Percentiles rank a stretch among this genome's conserved stretches.
phyloP scores from a whole-genome alignment of 2,329 filamentous ascomycete species.

The Thielaviopsis ethacetica region DNA sequence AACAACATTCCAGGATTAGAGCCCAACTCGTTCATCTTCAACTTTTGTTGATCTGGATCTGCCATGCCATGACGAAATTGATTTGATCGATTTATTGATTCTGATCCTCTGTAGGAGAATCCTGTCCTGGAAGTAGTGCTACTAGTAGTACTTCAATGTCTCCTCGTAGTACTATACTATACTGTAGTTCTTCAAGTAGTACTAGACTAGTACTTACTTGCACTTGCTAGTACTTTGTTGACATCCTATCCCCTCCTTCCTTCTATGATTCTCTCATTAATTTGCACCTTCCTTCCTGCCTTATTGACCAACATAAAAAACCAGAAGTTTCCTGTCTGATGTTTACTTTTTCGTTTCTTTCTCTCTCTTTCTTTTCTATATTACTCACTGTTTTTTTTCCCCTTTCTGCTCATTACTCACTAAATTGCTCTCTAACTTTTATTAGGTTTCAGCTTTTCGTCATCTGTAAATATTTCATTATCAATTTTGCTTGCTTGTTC shows the following conservation, averaged over 20 bases:
- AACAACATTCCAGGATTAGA: not conserved
- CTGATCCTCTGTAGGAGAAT: not conserved
- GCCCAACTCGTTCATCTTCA: not conserved
- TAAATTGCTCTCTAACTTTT: not conserved
- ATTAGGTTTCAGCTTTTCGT: not conserved
- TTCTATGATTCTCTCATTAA: not conserved
- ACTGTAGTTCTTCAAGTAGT: too few relatives aligned
- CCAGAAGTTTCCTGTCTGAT: not conserved
- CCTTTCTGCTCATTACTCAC: not conserved
- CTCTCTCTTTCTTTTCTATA: conserved; percentile 6
- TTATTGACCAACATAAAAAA: not conserved
- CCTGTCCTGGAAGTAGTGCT: too few relatives aligned
- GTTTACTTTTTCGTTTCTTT: not conserved
- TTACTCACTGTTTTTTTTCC: conserved; percentile 6
- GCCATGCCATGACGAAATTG: not conserved
- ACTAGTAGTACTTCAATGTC: too few relatives aligned
- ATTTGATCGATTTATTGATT: not conserved
- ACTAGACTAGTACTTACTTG: too few relatives aligned
- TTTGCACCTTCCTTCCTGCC: not conserved
- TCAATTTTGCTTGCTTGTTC: not conserved
- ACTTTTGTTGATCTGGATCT: not conserved
- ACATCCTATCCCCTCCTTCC: not conserved
- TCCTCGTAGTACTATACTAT: too few relatives aligned
- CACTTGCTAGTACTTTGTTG: not conserved
- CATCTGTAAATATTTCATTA: not conserved